Evolutionary conservation across 768 basidiomycete species (phyloP), one percentile per base, ranked within the genome.

Genomic region (Pleurotus giganteus): DNA sequence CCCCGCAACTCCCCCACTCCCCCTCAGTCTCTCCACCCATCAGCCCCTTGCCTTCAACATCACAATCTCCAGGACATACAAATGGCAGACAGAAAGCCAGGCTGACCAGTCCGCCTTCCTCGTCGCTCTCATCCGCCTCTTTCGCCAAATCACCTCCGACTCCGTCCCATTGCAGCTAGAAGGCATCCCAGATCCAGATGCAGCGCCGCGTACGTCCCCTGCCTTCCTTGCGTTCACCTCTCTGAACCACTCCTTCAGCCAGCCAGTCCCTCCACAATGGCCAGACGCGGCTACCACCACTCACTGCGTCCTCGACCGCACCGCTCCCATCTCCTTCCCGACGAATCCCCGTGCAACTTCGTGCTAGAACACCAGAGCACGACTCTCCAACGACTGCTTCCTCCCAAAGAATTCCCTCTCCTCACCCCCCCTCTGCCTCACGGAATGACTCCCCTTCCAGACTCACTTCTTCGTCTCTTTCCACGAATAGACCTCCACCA

Each of bases 11-110:
- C 43, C 7, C 39, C 13, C 17, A 46, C 47, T 29, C 27, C 24
- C 12, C 43, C 34, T 36, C 31, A 47, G 51, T 29, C 21, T 43
- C 36, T 56, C 19, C n/a, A 31, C 34, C 23, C 39, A 51, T 26
- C 60, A 91, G 90, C 75, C 86, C 17, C 63, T 74, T 21, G 72
- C 77, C 17, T 89, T 96, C 71, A 89, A 87, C 62, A 77, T 98
- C 57, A 93, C 91, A 1, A 79, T 98, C 50, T 85, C 89, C n/a
- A 82, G 91, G 67, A 86, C 91, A 23, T 98, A 98, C 72, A 79
- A 75, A 66, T 98, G 95, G 94, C 81, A 87, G 65, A 90, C 93
- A 0, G 94, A 96, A 63, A 81, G 78, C 53, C 66, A 78, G 28
- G 66, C 66, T 23, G 94, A 98, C 61, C 95, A 96, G 66, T 61